phyloP scores from a whole-genome alignment of 2,329 filamentous ascomycete genomes.

The Arthrobotrys sphaeroides region DNA sequence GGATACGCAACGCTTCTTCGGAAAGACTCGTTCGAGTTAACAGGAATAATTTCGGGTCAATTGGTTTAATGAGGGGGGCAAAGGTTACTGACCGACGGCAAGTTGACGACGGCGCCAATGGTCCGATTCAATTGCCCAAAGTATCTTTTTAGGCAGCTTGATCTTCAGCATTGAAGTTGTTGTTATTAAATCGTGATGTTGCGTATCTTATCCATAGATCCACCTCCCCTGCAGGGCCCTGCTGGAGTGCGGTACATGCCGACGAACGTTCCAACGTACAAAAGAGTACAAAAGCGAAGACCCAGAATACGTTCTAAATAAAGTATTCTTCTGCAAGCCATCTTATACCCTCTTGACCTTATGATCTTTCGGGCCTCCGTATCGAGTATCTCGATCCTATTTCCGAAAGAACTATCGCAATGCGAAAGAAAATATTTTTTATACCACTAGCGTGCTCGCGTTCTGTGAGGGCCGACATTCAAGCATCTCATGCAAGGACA shows the following conservation, averaged over 20 bases:
- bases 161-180: background rate
- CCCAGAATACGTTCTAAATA: slow-evolving; percentile 36
- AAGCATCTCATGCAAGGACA: slow-evolving; percentile 43
- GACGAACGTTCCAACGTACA: background rate
- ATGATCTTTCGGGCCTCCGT: slow-evolving; percentile 13
- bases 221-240: slow-evolving; percentile 1
- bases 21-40: slow-evolving; percentile 17
- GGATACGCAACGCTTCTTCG: slow-evolving; percentile 19
- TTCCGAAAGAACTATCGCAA: slow-evolving; percentile 28
- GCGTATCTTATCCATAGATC: background rate
- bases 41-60: slow-evolving; percentile 32
- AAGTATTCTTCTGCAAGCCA: slow-evolving; percentile 23
- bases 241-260: background rate
- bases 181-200: background rate
- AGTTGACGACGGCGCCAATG: slow-evolving; percentile 19
- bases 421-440: background rate
- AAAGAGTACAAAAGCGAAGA: slow-evolving; percentile 26
- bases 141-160: slow-evolving; percentile 30
- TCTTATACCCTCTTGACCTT: background rate
- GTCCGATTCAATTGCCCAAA: background rate
- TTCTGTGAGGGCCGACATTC: slow-evolving; percentile 15
- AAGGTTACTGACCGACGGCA: slow-evolving; percentile 20
- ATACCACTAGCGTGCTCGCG: background rate
- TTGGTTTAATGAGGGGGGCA: background rate
- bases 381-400: slow-evolving; percentile 25